phyloP scores from a whole-genome alignment of 2,329 filamentous ascomycete genomes.

The Tolypocladium pustulatum region DNA sequence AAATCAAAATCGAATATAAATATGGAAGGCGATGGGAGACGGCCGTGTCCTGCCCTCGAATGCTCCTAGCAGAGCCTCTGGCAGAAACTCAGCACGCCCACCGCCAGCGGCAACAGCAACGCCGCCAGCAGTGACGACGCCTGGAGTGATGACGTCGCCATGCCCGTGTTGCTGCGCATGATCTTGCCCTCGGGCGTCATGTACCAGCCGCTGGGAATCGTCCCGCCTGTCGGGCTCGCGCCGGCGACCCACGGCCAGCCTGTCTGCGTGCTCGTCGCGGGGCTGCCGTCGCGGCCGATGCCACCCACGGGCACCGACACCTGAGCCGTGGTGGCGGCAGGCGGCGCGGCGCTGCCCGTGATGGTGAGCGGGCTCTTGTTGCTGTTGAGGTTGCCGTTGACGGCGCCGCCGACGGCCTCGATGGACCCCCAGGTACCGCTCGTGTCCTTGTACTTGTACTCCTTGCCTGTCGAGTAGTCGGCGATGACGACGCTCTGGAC shows the following conservation, averaged over 20 bases:
- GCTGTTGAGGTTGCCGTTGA: constrained; percentile 58
- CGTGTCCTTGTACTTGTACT: constrained; percentile 73
- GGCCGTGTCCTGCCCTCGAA: background rate
- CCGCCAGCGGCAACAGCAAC: constrained; percentile 14
- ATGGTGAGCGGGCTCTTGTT: constrained; percentile 36
- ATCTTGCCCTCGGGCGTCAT: constrained; percentile 73
- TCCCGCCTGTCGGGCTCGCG: constrained; percentile 39
- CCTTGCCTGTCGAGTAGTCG: constrained; percentile 86
- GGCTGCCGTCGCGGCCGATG: constrained; percentile 45
- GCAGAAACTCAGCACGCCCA: constrained; percentile 13
- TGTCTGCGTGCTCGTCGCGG: constrained; percentile 43
- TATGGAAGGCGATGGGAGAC: background rate
- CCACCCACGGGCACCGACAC: constrained; percentile 62
- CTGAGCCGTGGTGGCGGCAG: constrained; percentile 49
- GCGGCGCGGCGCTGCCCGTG: constrained; percentile 49
- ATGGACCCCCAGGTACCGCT: constrained; percentile 78
- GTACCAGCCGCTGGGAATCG: constrained; percentile 70
- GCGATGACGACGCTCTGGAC: constrained; percentile 66
- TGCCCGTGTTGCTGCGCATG: constrained; percentile 51
- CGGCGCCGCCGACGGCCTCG: constrained; percentile 61
- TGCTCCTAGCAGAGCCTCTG: constrained; percentile 2
- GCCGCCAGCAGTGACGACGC: constrained; percentile 12
- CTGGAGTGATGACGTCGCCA: constrained; percentile 5
- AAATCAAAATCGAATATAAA: background rate
- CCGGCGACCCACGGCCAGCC: constrained; percentile 59